These are phyloP conservation scores for Ceratocystis alfenasii DNA, from an alignment of 2,329 filamentous ascomycete species.

Conservation along the genomic window DNA sequence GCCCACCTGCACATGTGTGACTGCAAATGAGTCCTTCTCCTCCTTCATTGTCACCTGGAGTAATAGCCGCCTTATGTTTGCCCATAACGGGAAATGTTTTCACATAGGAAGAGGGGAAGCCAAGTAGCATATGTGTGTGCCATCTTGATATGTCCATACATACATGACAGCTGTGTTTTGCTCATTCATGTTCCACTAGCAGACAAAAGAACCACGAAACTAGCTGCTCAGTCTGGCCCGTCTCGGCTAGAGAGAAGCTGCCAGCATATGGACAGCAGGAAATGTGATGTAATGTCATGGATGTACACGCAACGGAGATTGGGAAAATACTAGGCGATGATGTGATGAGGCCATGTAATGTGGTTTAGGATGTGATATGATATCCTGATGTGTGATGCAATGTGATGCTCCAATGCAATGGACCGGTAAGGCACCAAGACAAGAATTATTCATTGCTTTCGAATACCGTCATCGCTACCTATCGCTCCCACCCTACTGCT, in stretches of 20 bases:
- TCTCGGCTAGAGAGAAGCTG: background rate
- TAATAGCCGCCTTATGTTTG: slow-evolving; percentile 3
- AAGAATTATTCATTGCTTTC: background rate
- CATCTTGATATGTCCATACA: background rate
- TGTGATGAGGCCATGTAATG: background rate
- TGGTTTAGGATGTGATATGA: background rate
- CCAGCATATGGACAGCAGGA: background rate
- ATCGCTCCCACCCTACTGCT: background rate
- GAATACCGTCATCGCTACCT: background rate
- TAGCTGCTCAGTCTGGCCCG: background rate
- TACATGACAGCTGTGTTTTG: background rate
- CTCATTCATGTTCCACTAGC: background rate
- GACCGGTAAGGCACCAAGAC: slow-evolving; percentile 4
- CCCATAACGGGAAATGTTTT: background rate
- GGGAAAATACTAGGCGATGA: background rate
- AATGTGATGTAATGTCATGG: background rate
- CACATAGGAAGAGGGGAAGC: background rate
- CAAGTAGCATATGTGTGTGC: background rate
- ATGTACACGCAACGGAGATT: background rate
- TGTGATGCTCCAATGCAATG: slow-evolving; percentile 3
- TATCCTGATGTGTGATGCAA: background rate
- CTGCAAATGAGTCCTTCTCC: background rate
- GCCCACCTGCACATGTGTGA: background rate
- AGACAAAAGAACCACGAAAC: background rate
- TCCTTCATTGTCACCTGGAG: slow-evolving; percentile 2